Evolutionary conservation across 768 basidiomycete species (phyloP), one percentile per base, ranked within the genome.

Genomic region (Cystofilobasidium bisporidii): DNA sequence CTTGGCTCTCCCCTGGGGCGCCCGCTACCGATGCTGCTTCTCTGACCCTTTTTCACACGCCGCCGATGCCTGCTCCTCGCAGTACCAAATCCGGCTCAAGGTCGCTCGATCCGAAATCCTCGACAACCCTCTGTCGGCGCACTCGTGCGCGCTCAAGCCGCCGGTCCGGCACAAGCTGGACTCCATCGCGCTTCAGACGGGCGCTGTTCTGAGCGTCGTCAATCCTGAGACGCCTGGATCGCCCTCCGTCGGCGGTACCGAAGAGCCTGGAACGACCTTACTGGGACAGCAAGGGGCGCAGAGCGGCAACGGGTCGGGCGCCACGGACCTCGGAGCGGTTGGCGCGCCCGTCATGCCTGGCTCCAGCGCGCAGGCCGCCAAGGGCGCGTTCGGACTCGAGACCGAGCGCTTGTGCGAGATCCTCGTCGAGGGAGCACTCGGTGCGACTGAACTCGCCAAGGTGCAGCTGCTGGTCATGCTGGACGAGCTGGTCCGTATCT

Each of bases 331-430:
- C 36, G 50, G 57, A 43, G 57, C 38, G 22, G 38, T 58, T 10
- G 38, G 71, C 50, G 33, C 36, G 24, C 40, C 33, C 22, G 72
- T 87, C 60, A 87, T 86, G 0, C 84, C 88, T 15, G 86, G 87
- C 76, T 86, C 87, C 38, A 85, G 88, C 72, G 56, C 56, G 32
- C 65, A 67, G 15, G 64, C 63, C 33, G 86, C 83, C 32, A 59
- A 30, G 32, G 67, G 45, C 41, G 62, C 69, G 83, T 87, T 87
- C 5, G 91, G 93, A 2, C 83, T 98, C 20, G 94, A 97, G 80
- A 89, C 89, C 0, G 94, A 98, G 77, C 82, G 91, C 66, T 87
- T 90, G 57, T 97, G 94, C 73, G 91, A 96, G 75, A 82, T 97
- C 50, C 88, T 93, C 69, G 82, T 98, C 68, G 90, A 89, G 26